Conservation (phyloP, 139 green algal genomes). For the Haematococcus sp. region DNA sequence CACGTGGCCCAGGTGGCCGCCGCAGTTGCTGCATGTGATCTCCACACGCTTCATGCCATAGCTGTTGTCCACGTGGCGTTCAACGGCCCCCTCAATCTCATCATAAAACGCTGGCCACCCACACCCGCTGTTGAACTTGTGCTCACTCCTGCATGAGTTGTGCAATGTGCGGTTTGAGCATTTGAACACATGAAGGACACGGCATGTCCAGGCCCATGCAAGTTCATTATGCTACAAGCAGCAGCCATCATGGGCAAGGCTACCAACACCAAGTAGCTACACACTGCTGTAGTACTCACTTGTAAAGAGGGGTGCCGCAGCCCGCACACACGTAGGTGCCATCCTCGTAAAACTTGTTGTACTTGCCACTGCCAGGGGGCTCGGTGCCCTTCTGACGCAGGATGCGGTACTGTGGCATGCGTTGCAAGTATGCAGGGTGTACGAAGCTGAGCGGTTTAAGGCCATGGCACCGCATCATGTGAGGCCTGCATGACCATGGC, state of each 20-base stretch:
- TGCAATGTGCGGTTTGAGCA: not conserved
- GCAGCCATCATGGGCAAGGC: too few relatives aligned
- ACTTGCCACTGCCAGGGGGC: constrained; percentile 68
- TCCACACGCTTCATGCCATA: constrained; percentile 36
- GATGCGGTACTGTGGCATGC: constrained; percentile 72
- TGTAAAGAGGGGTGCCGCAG: constrained; percentile 74
- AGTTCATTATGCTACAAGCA: constrained; percentile 40
- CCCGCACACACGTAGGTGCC: constrained; percentile 83
- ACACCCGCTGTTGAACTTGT: constrained; percentile 83
- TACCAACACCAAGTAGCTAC: too few relatives aligned
- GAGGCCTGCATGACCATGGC: not conserved
- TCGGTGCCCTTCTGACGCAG: constrained; percentile 95
- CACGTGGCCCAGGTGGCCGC: constrained; percentile 93
- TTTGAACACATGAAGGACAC: not conserved
- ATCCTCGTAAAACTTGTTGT: constrained; percentile 86
- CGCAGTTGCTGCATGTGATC: constrained; percentile 47
- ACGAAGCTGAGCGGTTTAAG: not conserved
- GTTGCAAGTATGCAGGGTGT: not conserved
- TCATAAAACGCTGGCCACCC: constrained; percentile 94
- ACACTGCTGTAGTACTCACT: constrained; percentile 44
- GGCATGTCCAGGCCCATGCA: constrained; percentile 5
- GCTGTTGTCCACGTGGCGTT: constrained; percentile 60
- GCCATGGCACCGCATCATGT: not conserved
- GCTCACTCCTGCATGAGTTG: constrained; percentile 60
- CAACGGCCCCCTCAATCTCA: constrained; percentile 61